Evolutionary conservation across 2,329 filamentous ascomycete genomes (phyloP).

Genomic region (Pseudocercospora pini-densiflorae): DNA sequence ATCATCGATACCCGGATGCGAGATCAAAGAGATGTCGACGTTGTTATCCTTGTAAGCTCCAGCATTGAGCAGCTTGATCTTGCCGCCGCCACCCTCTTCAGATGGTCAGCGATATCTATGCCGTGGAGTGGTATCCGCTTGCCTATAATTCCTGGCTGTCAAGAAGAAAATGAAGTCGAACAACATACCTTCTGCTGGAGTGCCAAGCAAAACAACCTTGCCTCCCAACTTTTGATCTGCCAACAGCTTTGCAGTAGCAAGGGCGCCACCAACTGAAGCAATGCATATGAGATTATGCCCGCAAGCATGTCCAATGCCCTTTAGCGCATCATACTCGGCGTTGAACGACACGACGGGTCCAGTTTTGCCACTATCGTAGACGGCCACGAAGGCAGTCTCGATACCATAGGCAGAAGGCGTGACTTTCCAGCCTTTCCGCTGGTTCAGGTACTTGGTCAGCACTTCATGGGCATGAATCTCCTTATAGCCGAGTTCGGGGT

Average conservation of each 20-base stretch:
- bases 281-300: constrained; percentile 52
- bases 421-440: constrained; percentile 53
- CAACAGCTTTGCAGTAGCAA: constrained; percentile 43
- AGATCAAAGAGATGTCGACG: constrained; percentile 41
- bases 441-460: constrained; percentile 54
- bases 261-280: constrained; percentile 44
- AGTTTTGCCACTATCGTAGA: constrained; percentile 50
- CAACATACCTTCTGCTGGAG: constrained; percentile 50
- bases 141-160: too few relatives aligned
- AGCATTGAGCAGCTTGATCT: constrained; percentile 51
- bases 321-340: constrained; percentile 46
- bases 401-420: constrained; percentile 58
- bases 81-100: constrained; percentile 38
- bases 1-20: constrained; percentile 36
- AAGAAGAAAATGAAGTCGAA: background rate
- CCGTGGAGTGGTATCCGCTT: too few relatives aligned
- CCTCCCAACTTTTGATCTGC: constrained; percentile 37
- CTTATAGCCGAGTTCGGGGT: constrained; percentile 49
- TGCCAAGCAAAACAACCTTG: constrained; percentile 48
- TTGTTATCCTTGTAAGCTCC: constrained; percentile 49
- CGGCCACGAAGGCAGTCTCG: constrained; percentile 58
- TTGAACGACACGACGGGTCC: constrained; percentile 47
- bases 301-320: constrained; percentile 50
- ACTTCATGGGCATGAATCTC: constrained; percentile 57
- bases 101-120: background rate